Evolutionary conservation across 2,329 filamentous ascomycete genomes (phyloP).

Genomic region (Hysterium pulicare): DNA sequence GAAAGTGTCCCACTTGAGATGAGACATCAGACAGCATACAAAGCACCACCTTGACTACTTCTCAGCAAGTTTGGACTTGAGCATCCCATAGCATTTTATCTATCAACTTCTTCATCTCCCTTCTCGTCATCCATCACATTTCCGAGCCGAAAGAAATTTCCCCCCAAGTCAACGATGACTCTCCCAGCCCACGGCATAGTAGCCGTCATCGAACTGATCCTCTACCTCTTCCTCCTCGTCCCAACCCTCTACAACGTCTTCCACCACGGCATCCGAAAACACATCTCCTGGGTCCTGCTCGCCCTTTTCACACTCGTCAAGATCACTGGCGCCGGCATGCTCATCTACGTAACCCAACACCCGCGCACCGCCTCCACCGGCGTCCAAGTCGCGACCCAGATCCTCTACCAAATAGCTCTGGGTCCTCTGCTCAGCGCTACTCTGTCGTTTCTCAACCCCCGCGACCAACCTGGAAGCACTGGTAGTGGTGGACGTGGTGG

Average conservation of each 20-base stretch:
- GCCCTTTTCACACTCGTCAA: background rate
- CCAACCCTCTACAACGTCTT: slow-evolving; percentile 1
- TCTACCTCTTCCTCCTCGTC: slow-evolving; percentile 1
- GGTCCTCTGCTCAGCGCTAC: slow-evolving; percentile 2
- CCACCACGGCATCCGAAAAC: slow-evolving; percentile 1
- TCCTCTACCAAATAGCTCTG: slow-evolving; percentile 1
- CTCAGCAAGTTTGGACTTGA: no score
- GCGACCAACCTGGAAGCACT: background rate
- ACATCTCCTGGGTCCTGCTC: slow-evolving; percentile 1
- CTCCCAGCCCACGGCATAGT: slow-evolving; percentile 1
- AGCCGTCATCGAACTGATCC: background rate
- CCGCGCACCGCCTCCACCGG: background rate
- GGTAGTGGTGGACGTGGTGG: background rate
- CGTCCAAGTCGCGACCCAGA: slow-evolving; percentile 2
- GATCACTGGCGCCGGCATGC: slow-evolving; percentile 1
- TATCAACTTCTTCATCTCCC: no score
- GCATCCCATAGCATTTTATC: no score
- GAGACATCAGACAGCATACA: no score
- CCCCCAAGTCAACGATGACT: no score
- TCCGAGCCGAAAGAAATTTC: no score
- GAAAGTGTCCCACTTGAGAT: no score
- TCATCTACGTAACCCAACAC: background rate
- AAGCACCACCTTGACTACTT: no score
- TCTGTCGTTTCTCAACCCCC: slow-evolving; percentile 2
- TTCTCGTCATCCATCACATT: no score